Evolutionary conservation across 768 basidiomycete genomes (phyloP).

Genomic region (Nidula microcarpa): DNA sequence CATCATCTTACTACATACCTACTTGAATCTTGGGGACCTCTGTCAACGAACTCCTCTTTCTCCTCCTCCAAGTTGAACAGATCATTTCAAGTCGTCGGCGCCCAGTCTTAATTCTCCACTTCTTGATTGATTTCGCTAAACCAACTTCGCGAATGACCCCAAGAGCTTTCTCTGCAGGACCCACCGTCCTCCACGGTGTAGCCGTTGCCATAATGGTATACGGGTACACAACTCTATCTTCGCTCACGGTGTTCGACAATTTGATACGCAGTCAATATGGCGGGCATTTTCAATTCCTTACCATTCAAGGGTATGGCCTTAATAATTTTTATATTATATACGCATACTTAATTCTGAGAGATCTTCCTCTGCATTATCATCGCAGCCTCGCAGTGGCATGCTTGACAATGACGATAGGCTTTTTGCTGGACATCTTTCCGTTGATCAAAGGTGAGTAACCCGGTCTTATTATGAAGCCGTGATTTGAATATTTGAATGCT

Average conservation of each 20-base stretch:
- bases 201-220: slow-evolving; percentile 30
- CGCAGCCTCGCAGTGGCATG: slow-evolving; percentile 31
- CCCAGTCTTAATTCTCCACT: no score
- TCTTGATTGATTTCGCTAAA: no score
- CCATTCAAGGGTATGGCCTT: slow-evolving; percentile 62
- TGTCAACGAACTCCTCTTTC: no score
- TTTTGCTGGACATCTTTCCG: slow-evolving; percentile 28
- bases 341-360: not conserved
- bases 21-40: no score
- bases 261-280: slow-evolving; percentile 47
- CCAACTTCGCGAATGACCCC: no score
- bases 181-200: slow-evolving; percentile 17
- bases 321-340: slow-evolving; percentile 8
- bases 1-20: no score
- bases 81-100: no score
- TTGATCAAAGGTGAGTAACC: slow-evolving; percentile 18
- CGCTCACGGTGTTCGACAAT: slow-evolving; percentile 15
- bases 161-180: no score
- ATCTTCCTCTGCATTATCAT: not conserved
- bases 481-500: not conserved
- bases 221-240: slow-evolving; percentile 27
- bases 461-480: not conserved
- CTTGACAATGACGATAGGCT: slow-evolving; percentile 29
- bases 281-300: slow-evolving; percentile 71
- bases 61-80: no score